These are phyloP conservation scores for Chaetomium strumarium DNA, from an alignment of 2,329 filamentous ascomycete genomes.

Conservation along the genomic window DNA sequence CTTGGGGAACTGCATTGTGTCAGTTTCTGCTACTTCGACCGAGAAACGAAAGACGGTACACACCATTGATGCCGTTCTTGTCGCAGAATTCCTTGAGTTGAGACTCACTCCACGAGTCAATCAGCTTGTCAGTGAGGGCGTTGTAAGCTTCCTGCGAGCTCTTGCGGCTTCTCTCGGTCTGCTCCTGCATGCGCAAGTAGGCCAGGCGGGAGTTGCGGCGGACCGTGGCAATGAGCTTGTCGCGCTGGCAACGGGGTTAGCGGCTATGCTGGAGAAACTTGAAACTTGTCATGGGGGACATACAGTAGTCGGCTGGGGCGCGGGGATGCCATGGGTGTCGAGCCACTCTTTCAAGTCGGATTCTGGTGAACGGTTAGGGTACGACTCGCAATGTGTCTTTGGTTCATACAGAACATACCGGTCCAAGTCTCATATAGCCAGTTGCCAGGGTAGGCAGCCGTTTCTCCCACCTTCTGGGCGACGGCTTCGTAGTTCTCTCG, in stretches of 20 bases:
- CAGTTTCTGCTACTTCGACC: neutral
- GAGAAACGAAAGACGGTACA: constrained; percentile 3
- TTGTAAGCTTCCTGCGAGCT: constrained; percentile 65
- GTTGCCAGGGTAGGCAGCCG: constrained; percentile 80
- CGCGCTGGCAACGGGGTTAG: constrained; percentile 46
- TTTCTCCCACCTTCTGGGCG: constrained; percentile 70
- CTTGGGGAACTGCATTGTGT: constrained; percentile 66
- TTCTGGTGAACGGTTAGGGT: constrained; percentile 38
- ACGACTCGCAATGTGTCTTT: neutral
- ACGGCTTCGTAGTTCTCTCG: constrained; percentile 75
- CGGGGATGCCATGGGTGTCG: constrained; percentile 78
- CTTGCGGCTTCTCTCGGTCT: constrained; percentile 54
- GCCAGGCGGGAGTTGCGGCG: constrained; percentile 85
- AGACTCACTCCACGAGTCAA: constrained; percentile 83
- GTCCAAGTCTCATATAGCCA: constrained; percentile 92
- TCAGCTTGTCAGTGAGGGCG: constrained; percentile 72
- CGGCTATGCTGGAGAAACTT: neutral
- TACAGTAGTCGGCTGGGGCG: constrained; percentile 69
- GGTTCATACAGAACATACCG: constrained; percentile 27
- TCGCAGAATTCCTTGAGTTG: constrained; percentile 90
- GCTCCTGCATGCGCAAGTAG: constrained; percentile 59
- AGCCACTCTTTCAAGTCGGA: constrained; percentile 93
- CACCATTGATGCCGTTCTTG: constrained; percentile 68
- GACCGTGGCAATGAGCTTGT: constrained; percentile 81
- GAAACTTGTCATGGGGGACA: constrained; percentile 18